Base-by-base conservation (phyloP, 352 stramenopile genomes). In the Phytopythium ostracodes region DNA sequence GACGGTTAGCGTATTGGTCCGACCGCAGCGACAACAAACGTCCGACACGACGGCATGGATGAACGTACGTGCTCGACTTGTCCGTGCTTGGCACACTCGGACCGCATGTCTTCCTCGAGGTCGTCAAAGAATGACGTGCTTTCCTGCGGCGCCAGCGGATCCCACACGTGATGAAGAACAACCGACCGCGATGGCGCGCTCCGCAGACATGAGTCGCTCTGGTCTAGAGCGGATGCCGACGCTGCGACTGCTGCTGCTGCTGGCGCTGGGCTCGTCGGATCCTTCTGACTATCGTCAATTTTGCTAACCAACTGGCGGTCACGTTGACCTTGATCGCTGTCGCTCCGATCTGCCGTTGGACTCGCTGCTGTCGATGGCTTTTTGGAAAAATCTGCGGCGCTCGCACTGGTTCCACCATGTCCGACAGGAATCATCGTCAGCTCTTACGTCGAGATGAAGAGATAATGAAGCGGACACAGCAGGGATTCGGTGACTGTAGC, bases 91-190 rank as follows among this genome's bases (percentile, higher is more conserved):
- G 61, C 63, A 67, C 87, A 95, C 54, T 94, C 87, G 18, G 66
- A 57, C 1, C 76, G 72, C 73, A 95, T 91, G 52, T 95, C 87
- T 11, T 90, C 69, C 63, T 95, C 81, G n/a, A 95, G 62, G 14
- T 93, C 84, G 22, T 74, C 64, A 29, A 95, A 87, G 43, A 89
- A 91, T 9, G 63, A 27, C 20, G 76, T 60, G n/a, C 75, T 72
- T 44, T 80, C 60, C n/a, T 75, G 73, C 14, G 70, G 59, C 11
- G 64, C 78, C 11, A 91, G 66, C 18, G 76, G 78, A n/a, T 91
- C 73, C 77, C 84, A 88, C 35, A 82, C 67, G 44, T 86, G 65
- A 15, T 82, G 65, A 8, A 94, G 54, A n/a, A 91, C 70, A 20
- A 94, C 71, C 1, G 81, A 81, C 24, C 76, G 68, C 31, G 81